Evolutionary conservation across 2,329 filamentous ascomycete species (phyloP).

Genomic region (Colletotrichum orchidophilum): DNA sequence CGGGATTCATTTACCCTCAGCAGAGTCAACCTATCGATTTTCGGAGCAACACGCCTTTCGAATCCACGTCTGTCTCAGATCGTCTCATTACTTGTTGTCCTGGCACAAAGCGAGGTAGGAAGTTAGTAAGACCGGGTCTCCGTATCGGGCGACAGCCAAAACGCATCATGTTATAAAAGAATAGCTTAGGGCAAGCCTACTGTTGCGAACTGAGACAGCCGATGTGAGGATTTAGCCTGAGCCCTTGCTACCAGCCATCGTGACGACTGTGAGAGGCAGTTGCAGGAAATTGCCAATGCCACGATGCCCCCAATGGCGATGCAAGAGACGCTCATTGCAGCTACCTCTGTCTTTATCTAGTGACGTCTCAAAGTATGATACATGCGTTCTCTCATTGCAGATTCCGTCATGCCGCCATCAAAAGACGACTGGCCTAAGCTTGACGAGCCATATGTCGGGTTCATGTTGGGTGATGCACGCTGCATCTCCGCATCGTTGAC

Average conservation of each 20-base stretch:
- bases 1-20: background rate
- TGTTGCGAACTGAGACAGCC: too few relatives aligned
- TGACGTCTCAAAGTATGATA: constrained; percentile 18
- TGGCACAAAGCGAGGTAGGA: too few relatives aligned
- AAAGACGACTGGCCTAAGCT: constrained; percentile 6
- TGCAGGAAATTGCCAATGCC: background rate
- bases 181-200: too few relatives aligned
- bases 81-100: too few relatives aligned
- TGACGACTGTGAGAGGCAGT: background rate
- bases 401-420: constrained; percentile 4
- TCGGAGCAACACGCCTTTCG: background rate
- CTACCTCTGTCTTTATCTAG: background rate
- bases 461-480: constrained; percentile 5
- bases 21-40: background rate
- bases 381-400: constrained; percentile 17
- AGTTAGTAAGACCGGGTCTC: too few relatives aligned
- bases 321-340: too few relatives aligned
- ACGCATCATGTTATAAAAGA: too few relatives aligned
- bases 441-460: constrained; percentile 6
- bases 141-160: too few relatives aligned
- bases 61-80: background rate
- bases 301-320: background rate
- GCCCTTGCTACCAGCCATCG: background rate
- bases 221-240: background rate
- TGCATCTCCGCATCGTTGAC: constrained; percentile 8